Evolutionary conservation across 305 asterid species (phyloP).

Genomic region (Fraxinus latifolia): DNA sequence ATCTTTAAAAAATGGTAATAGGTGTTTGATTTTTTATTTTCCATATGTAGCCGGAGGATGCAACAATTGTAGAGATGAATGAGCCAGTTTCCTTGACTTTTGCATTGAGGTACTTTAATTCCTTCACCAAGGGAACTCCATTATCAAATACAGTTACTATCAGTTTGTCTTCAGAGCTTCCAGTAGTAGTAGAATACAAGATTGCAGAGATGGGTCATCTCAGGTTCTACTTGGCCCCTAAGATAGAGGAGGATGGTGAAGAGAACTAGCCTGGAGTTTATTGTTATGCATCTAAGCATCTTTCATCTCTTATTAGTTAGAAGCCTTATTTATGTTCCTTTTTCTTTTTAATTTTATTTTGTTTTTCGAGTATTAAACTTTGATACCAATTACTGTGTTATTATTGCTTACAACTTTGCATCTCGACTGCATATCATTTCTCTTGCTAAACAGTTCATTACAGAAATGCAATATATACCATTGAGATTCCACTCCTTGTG

Average conservation of each 20-base stretch:
- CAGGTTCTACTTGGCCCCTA: conserved; percentile 85
- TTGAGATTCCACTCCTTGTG: neutral
- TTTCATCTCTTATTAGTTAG: neutral
- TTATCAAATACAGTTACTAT: conserved; percentile 72
- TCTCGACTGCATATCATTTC: neutral
- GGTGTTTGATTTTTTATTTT: neutral
- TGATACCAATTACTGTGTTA: neutral
- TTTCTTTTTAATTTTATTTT: neutral
- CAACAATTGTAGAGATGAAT: conserved; percentile 80
- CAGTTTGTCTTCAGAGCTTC: conserved; percentile 85
- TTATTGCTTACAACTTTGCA: neutral
- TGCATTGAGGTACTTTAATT: conserved; percentile 82
- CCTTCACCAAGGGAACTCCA: conserved; percentile 87
- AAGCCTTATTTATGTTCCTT: neutral
- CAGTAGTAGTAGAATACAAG: conserved; percentile 93
- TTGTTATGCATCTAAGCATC: neutral
- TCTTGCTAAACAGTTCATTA: neutral
- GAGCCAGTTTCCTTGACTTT: conserved; percentile 88
- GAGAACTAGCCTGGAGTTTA: conserved; percentile 45
- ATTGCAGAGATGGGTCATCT: conserved; percentile 94
- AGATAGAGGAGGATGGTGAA: conserved; percentile 87
- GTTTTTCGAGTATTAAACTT: neutral
- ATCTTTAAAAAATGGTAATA: neutral
- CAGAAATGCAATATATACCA: neutral
- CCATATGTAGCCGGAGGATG: conserved; percentile 76